Percentiles rank a stretch among this genome's conserved stretches.
Evolutionary conservation across 2,329 filamentous ascomycete species (phyloP).

Genomic region (Trichoderma sp.): DNA sequence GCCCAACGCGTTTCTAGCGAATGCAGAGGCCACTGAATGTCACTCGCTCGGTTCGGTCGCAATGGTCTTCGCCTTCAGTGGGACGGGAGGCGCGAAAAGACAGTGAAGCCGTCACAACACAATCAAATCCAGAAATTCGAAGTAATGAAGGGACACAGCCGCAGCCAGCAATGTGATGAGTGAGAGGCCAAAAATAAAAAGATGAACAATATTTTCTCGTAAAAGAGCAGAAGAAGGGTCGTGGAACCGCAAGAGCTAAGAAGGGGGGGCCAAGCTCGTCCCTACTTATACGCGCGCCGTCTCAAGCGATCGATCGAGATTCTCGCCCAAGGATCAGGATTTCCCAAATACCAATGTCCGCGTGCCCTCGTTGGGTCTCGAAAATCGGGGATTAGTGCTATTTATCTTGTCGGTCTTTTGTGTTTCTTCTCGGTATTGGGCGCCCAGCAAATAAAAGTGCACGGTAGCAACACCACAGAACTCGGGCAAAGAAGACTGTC

Average conservation of each 20-base stretch:
- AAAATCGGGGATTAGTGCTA: neutral
- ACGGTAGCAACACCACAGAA: neutral
- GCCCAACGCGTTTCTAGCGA: neutral
- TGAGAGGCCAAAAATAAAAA: neutral
- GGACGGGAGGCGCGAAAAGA: neutral
- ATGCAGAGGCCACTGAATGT: neutral
- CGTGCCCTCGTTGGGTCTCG: neutral
- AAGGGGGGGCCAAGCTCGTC: neutral
- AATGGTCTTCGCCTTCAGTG: neutral
- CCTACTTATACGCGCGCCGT: neutral
- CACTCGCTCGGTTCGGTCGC: neutral
- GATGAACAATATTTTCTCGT: neutral
- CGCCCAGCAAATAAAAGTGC: neutral
- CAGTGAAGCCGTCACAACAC: neutral
- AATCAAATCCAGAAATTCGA: neutral
- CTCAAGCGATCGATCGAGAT: constrained; percentile 19
- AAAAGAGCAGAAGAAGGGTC: neutral
- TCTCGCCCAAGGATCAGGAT: neutral
- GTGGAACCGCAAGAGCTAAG: neutral
- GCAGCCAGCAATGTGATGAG: neutral
- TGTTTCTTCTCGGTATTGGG: neutral
- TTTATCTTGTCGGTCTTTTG: neutral
- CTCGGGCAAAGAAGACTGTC: neutral
- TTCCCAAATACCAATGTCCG: neutral
- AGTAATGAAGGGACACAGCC: neutral